A percentile compares a stretch with the other conserved stretches of the same genome.
Evolutionary conservation across 192 early-diverging fungal genomes (phyloP).

Genomic region (Radiomyces spectabilis): DNA sequence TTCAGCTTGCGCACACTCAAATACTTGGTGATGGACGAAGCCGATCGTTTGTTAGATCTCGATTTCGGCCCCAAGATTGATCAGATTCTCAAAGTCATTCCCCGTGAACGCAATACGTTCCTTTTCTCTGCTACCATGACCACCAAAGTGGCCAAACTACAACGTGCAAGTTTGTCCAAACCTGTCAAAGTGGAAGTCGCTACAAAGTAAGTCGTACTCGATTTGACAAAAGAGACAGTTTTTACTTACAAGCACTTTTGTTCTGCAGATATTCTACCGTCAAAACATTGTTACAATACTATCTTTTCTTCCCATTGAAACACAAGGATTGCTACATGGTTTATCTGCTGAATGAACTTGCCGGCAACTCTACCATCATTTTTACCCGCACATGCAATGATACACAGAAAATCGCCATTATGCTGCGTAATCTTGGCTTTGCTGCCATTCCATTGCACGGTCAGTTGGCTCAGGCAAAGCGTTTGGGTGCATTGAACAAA

Average conservation of each 20-base stretch:
- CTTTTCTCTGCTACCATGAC: slow-evolving; percentile 99
- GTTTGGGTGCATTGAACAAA: slow-evolving; percentile 86
- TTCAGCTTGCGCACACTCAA: slow-evolving; percentile 88
- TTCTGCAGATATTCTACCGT: slow-evolving; percentile 80
- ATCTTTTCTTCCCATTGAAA: slow-evolving; percentile 94
- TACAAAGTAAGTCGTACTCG: slow-evolving; percentile 62
- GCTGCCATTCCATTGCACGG: slow-evolving; percentile 92
- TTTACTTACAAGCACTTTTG: neutral
- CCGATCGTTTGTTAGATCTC: slow-evolving; percentile 87
- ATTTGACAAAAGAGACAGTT: neutral
- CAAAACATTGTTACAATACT: slow-evolving; percentile 88
- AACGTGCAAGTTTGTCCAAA: slow-evolving; percentile 79
- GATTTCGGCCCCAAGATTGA: slow-evolving; percentile 97
- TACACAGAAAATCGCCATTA: slow-evolving; percentile 75
- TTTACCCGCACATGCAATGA: slow-evolving; percentile 88
- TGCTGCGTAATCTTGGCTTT: slow-evolving; percentile 92
- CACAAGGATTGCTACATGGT: slow-evolving; percentile 92
- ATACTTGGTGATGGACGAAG: slow-evolving; percentile 92
- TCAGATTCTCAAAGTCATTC: slow-evolving; percentile 87
- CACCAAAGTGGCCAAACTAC: slow-evolving; percentile 95
- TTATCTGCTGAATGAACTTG: slow-evolving; percentile 90
- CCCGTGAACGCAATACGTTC: slow-evolving; percentile 86
- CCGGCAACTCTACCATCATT: slow-evolving; percentile 86
- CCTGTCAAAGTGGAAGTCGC: slow-evolving; percentile 96
- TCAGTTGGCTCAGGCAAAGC: slow-evolving; percentile 87